Conservation (phyloP, 2,329 filamentous ascomycete species). For the Calonectria montana region DNA sequence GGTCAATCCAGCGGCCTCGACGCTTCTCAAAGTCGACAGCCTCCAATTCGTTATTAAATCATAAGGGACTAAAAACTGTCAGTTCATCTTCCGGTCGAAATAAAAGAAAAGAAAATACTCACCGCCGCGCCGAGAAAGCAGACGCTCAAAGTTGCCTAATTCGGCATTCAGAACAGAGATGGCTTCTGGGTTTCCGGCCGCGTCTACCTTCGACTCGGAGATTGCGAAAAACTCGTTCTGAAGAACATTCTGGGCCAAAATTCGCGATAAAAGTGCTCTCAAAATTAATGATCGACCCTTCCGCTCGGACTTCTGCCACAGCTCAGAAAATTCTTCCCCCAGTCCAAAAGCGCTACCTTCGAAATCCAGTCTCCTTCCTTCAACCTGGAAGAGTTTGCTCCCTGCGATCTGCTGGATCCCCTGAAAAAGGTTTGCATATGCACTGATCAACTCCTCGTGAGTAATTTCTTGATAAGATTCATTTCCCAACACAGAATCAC, state of each 20-base stretch:
- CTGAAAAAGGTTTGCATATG: background rate
- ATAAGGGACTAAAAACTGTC: background rate
- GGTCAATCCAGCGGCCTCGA: background rate
- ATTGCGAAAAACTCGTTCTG: background rate
- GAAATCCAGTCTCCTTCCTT: background rate
- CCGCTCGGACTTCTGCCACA: background rate
- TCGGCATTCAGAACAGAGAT: background rate
- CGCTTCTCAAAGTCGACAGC: constrained; percentile 4
- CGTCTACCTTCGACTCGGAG: background rate
- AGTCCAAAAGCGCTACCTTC: background rate
- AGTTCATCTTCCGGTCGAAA: background rate
- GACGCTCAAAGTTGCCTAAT: background rate
- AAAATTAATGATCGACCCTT: background rate
- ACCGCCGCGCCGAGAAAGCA: background rate
- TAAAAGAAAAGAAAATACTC: background rate
- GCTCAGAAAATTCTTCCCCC: background rate
- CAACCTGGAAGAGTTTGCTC: background rate
- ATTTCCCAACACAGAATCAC: background rate
- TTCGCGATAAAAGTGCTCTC: background rate
- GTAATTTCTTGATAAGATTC: background rate
- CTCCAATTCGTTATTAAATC: constrained; percentile 13
- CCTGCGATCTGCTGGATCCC: background rate
- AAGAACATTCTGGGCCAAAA: background rate
- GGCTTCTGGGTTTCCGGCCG: background rate
- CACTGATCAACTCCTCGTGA: background rate